Conservation (phyloP, 1,284 basidiomycete genomes). For the Ceratobasidium papillatum region DNA sequence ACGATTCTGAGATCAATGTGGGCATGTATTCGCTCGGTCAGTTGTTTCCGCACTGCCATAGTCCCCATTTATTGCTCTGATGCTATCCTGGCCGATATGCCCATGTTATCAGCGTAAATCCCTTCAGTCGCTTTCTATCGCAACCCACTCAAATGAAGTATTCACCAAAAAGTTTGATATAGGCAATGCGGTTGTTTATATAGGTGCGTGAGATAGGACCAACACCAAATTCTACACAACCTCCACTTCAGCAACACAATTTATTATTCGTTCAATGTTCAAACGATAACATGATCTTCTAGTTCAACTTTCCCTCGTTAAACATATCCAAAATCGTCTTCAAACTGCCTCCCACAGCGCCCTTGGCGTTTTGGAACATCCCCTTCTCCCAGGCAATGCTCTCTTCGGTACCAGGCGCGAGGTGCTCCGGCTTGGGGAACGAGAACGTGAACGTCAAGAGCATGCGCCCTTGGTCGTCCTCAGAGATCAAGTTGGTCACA, state of each 20-base stretch:
- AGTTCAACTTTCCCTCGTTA: constrained; percentile 36
- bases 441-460: constrained; percentile 35
- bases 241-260: not conserved
- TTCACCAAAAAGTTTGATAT: no score
- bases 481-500: constrained; percentile 28
- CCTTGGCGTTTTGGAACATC: not conserved
- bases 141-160: no score
- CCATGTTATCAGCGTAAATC: not conserved
- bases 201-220: no score
- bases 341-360: constrained; percentile 6
- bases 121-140: no score
- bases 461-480: not conserved
- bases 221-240: no score
- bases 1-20: not conserved
- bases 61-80: not conserved
- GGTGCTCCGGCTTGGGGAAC: not conserved
- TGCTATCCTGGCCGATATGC: not conserved
- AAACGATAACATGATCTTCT: not conserved
- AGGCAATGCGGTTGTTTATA: no score
- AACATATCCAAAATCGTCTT: constrained; percentile 35
- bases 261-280: not conserved
- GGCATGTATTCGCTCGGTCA: not conserved
- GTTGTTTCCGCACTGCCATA: not conserved
- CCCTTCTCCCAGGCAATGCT: not conserved
- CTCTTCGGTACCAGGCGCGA: not conserved